A percentile compares a stretch with the other conserved stretches of the same genome.
These are phyloP conservation scores for Apiotrichum porosum DNA, from an alignment of 1,284 basidiomycete species.

Conservation along the genomic window DNA sequence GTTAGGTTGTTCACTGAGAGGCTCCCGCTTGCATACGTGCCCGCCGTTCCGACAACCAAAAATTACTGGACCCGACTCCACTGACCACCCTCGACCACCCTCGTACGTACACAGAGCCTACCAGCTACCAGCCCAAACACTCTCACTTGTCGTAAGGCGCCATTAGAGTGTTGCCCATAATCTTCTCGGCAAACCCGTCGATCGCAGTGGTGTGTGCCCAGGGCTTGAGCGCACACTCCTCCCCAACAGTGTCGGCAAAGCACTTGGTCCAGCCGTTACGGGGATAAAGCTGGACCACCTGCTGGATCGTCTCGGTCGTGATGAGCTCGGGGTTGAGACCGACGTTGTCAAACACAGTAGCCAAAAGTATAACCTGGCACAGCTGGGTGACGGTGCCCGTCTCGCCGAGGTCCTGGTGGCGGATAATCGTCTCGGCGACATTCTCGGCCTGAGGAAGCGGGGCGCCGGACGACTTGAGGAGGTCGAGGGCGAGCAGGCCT, in stretches of 20 bases:
- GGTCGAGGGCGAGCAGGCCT: constrained; percentile 27
- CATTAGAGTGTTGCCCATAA: constrained; percentile 8
- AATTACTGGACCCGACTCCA: no score
- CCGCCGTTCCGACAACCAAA: no score
- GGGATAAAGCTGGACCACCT: constrained; percentile 13
- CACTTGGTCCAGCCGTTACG: constrained; percentile 25
- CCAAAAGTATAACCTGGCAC: constrained; percentile 20
- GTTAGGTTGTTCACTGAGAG: no score
- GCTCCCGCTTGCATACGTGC: no score
- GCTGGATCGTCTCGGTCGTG: constrained; percentile 15
- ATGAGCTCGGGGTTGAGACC: constrained; percentile 15
- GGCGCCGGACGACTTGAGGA: constrained; percentile 48
- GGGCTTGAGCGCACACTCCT: constrained; percentile 23
- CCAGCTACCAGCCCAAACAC: no score
- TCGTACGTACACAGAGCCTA: no score
- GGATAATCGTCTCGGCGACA: constrained; percentile 58
- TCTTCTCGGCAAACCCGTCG: constrained; percentile 1
- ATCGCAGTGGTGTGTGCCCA: constrained; percentile 7
- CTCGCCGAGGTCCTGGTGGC: constrained; percentile 59
- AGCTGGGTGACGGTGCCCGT: constrained; percentile 35
- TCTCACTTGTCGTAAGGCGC: constrained; percentile 7
- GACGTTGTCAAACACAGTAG: constrained; percentile 25
- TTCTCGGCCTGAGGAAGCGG: constrained; percentile 54
- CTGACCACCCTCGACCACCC: no score
- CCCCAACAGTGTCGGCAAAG: constrained; percentile 22